A percentile compares a stretch with the other conserved stretches of the same genome.
These are phyloP conservation scores for Penicillium concentricum DNA, from an alignment of 2,329 filamentous ascomycete genomes.

Conservation along the genomic window DNA sequence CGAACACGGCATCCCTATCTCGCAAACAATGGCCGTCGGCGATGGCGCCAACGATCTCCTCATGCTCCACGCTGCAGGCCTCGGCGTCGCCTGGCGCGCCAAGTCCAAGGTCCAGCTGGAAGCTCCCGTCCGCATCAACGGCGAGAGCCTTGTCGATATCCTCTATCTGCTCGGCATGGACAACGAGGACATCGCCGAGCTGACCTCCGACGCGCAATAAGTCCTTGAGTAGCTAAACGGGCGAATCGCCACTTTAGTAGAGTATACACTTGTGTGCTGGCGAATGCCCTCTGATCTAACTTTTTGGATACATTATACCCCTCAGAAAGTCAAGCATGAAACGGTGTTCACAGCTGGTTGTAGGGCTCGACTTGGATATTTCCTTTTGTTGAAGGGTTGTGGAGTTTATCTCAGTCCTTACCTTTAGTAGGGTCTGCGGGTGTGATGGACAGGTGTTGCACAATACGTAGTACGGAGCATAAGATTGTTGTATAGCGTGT, in stretches of 20 bases:
- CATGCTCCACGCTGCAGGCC: constrained; percentile 62
- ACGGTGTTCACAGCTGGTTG: not conserved
- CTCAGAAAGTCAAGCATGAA: not conserved
- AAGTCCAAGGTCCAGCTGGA: constrained; percentile 64
- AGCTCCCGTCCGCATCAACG: constrained; percentile 60
- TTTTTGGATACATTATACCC: not conserved
- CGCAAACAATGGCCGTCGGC: constrained; percentile 59
- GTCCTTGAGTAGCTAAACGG: not conserved
- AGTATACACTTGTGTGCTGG: not conserved
- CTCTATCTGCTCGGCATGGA: constrained; percentile 58
- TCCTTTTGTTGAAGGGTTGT: not conserved
- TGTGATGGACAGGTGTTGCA: not conserved
- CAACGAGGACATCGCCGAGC: constrained; percentile 50
- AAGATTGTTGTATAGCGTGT: not conserved
- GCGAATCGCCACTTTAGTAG: not conserved
- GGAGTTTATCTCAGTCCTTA: not conserved
- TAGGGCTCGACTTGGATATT: not conserved
- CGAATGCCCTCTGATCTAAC: not conserved
- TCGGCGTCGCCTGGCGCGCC: constrained; percentile 64
- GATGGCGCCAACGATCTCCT: constrained; percentile 66
- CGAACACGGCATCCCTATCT: constrained; percentile 53
- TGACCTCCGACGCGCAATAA: constrained; percentile 30
- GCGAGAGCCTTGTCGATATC: constrained; percentile 57
- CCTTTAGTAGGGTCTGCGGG: not conserved
- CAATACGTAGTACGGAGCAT: not conserved